phyloP scores from a whole-genome alignment of 192 early-diverging fungal genomes.

The Hyaloraphidium curvatum region DNA sequence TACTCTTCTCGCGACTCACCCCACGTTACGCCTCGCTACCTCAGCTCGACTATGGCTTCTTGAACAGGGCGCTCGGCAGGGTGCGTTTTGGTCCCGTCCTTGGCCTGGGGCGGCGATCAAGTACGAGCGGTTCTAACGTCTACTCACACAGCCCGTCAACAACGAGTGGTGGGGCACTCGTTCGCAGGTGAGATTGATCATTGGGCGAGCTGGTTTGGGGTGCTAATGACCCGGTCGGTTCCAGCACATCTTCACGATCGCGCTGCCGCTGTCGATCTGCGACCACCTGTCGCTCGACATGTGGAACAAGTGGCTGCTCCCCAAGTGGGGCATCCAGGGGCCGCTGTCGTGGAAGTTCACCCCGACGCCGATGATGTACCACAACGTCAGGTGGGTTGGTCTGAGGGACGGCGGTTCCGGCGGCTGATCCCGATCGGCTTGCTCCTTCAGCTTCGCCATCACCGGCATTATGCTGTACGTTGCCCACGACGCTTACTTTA shows the following conservation, averaged over 20 bases:
- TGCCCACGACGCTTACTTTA: background rate
- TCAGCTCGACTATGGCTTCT: background rate
- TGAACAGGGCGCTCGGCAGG: background rate
- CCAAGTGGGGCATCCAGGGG: background rate
- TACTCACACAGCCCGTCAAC: background rate
- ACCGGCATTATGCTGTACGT: background rate
- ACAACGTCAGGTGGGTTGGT: background rate
- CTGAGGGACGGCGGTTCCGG: background rate
- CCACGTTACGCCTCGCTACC: background rate
- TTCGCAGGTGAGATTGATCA: background rate
- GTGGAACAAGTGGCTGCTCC: background rate
- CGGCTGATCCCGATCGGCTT: background rate
- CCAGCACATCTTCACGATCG: background rate
- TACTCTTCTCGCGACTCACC: background rate
- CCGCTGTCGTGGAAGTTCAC: background rate
- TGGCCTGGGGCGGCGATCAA: no score
- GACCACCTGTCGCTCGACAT: constrained; percentile 1
- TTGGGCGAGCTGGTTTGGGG: background rate
- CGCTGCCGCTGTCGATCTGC: background rate
- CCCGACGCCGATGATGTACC: background rate
- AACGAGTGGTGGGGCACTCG: background rate
- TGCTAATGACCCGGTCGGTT: background rate
- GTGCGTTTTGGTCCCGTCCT: no score
- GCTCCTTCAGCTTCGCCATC: background rate
- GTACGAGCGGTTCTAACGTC: no score